Conservation (phyloP, 768 basidiomycete genomes). For the Lentinus tigrinus region DNA sequence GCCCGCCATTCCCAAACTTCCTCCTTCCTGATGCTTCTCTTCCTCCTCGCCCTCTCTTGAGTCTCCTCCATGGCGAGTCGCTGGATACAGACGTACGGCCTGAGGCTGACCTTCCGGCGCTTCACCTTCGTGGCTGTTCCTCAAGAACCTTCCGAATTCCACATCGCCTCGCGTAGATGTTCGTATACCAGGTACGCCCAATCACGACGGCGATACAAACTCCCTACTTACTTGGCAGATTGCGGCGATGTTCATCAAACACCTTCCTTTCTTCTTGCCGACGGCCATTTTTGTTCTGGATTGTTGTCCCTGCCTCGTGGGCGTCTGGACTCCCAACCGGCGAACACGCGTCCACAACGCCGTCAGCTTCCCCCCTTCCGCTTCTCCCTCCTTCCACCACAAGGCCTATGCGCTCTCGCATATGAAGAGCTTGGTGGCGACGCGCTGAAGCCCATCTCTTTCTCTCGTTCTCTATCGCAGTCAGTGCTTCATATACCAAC, state of each 20-base stretch:
- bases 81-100: background rate
- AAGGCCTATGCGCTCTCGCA: background rate
- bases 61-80: background rate
- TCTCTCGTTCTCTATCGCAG: background rate
- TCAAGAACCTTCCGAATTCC: background rate
- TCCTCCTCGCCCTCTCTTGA: too few relatives aligned
- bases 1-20: too few relatives aligned
- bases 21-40: too few relatives aligned
- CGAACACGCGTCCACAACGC: slow-evolving; percentile 1
- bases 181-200: background rate
- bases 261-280: background rate
- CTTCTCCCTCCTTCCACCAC: background rate
- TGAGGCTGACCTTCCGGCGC: background rate
- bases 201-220: background rate
- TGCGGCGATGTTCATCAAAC: too few relatives aligned
- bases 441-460: background rate
- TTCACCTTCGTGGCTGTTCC: background rate
- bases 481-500: background rate
- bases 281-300: background rate
- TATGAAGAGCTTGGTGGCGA: background rate
- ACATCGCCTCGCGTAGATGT: background rate
- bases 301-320: background rate
- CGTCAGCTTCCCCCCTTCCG: background rate
- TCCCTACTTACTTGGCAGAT: background rate
- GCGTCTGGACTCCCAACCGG: background rate